Evolutionary conservation across 768 basidiomycete species (phyloP).

Genomic region (Lactarius psammicola): DNA sequence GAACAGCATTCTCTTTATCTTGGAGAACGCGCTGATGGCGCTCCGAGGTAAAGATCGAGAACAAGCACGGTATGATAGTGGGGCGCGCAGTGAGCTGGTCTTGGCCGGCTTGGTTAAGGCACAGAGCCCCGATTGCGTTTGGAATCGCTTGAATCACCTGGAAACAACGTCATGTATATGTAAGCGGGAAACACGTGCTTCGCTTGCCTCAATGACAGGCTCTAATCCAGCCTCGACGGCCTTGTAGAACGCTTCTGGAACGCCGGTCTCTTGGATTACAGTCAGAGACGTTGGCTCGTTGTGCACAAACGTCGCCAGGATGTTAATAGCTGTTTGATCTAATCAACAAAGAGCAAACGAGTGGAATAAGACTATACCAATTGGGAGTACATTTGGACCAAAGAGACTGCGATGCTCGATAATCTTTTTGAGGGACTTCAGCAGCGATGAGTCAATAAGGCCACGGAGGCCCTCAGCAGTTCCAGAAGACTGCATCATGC

Average conservation of each 20-base stretch:
- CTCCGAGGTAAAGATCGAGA: slow-evolving; percentile 84
- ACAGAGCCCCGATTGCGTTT: slow-evolving; percentile 94
- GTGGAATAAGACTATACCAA: slow-evolving; percentile 52
- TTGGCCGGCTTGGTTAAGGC: slow-evolving; percentile 88
- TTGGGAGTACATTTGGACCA: slow-evolving; percentile 81
- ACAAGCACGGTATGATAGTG: slow-evolving; percentile 79
- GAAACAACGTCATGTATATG: neutral
- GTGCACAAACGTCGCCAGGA: slow-evolving; percentile 96
- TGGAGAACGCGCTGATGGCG: slow-evolving; percentile 77
- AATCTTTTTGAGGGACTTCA: slow-evolving; percentile 84
- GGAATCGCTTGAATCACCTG: slow-evolving; percentile 91
- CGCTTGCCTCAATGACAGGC: slow-evolving; percentile 75
- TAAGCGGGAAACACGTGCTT: neutral
- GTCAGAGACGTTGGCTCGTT: slow-evolving; percentile 95
- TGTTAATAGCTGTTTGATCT: slow-evolving; percentile 69
- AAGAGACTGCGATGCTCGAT: slow-evolving; percentile 80
- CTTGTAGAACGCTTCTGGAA: slow-evolving; percentile 88
- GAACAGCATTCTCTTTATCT: slow-evolving; percentile 89
- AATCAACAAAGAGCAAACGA: slow-evolving; percentile 17
- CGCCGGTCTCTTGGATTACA: slow-evolving; percentile 86
- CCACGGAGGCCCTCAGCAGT: slow-evolving; percentile 93
- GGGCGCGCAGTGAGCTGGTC: slow-evolving; percentile 74
- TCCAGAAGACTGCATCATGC: slow-evolving; percentile 96
- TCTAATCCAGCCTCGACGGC: slow-evolving; percentile 84
- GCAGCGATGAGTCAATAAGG: slow-evolving; percentile 84